These are phyloP conservation scores for Cenchrus purpureus DNA, from an alignment of 176 grass and related monocot genomes.

Conservation along the genomic window DNA sequence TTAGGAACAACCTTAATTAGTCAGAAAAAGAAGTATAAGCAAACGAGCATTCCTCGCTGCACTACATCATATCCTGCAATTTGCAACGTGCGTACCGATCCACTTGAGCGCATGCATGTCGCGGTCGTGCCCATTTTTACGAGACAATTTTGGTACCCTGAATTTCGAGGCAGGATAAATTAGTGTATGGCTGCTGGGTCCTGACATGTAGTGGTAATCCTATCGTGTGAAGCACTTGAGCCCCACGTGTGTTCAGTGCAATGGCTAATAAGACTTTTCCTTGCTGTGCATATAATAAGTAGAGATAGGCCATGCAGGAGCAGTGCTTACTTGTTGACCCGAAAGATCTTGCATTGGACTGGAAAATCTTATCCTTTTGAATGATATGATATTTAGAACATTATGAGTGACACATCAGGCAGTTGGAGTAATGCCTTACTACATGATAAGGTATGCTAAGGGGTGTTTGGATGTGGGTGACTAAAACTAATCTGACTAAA, in stretches of 20 bases:
- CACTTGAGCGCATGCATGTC: conserved; percentile 12
- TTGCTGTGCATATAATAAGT: too few relatives aligned
- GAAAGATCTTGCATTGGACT: too few relatives aligned
- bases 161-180: conserved; percentile 7
- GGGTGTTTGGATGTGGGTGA: too few relatives aligned
- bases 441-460: too few relatives aligned
- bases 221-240: neutral
- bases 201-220: neutral
- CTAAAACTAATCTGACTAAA: too few relatives aligned
- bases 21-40: conserved; percentile 21
- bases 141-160: neutral
- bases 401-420: too few relatives aligned
- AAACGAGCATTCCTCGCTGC: neutral
- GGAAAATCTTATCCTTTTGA: too few relatives aligned
- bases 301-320: too few relatives aligned
- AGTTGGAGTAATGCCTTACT: too few relatives aligned
- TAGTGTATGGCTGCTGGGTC: neutral
- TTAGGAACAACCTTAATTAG: neutral
- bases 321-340: too few relatives aligned
- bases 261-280: too few relatives aligned
- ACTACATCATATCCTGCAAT: neutral
- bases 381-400: too few relatives aligned
- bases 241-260: neutral
- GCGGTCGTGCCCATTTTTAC: neutral
- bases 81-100: neutral